These are phyloP conservation scores for Tolypocladium ophioglossoides DNA, from an alignment of 2,329 filamentous ascomycete species.

Conservation along the genomic window DNA sequence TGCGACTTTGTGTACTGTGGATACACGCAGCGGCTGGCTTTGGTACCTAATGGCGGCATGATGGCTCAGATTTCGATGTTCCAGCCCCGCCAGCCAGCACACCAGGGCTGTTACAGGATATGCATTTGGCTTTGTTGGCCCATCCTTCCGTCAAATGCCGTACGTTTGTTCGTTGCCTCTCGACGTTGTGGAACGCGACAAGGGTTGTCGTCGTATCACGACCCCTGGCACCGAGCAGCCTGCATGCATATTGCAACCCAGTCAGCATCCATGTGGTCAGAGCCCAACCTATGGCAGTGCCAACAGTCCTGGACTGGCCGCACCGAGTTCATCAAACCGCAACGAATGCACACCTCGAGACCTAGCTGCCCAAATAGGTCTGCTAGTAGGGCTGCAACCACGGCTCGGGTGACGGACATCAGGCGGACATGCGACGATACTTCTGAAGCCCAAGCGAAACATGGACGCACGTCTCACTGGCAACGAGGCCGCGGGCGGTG, in stretches of 20 bases:
- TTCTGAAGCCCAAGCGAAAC: not conserved
- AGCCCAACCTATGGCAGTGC: constrained; percentile 1
- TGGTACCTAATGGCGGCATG: not conserved
- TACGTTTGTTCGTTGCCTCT: not conserved
- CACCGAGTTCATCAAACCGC: not conserved
- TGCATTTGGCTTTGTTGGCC: not conserved
- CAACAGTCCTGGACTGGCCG: not conserved
- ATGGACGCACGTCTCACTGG: not conserved
- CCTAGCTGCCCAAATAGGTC: not conserved
- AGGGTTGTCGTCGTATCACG: not conserved
- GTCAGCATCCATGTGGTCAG: not conserved
- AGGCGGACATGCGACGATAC: not conserved
- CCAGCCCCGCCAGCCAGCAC: not conserved
- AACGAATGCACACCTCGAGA: not conserved
- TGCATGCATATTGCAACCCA: constrained; percentile 5
- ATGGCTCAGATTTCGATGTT: not conserved
- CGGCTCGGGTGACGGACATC: not conserved
- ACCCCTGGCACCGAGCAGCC: not conserved
- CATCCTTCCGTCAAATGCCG: not conserved
- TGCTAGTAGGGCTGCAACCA: not conserved
- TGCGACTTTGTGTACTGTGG: not conserved
- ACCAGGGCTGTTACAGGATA: not conserved
- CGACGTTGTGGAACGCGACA: not conserved
- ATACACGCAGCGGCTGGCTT: not conserved
- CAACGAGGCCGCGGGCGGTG: not conserved